These are phyloP conservation scores for Eucalyptus curtisii DNA, from an alignment of 345 rosid genomes.

Conservation along the genomic window DNA sequence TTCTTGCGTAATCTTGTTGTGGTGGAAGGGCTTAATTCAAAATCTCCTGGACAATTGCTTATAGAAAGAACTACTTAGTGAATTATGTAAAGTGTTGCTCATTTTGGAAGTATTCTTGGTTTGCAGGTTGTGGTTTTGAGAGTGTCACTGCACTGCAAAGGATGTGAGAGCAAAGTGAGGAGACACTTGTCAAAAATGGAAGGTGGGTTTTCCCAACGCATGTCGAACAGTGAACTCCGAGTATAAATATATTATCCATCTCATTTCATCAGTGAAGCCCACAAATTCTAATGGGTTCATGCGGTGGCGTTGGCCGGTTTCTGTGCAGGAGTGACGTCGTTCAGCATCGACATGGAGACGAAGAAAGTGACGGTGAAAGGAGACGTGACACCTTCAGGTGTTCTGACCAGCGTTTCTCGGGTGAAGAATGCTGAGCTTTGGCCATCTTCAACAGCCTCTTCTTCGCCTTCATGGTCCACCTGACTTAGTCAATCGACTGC, in stretches of 20 bases:
- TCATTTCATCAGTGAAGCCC: not conserved
- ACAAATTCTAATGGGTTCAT: not conserved
- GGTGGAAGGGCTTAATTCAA: not conserved
- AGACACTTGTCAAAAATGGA: slow-evolving; percentile 92
- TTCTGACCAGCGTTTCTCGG: slow-evolving; percentile 35
- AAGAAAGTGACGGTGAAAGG: slow-evolving; percentile 46
- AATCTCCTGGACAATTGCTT: not conserved
- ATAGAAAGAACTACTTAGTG: not conserved
- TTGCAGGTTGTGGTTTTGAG: slow-evolving; percentile 75
- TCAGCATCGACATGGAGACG: slow-evolving; percentile 33
- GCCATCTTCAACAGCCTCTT: slow-evolving; percentile 15
- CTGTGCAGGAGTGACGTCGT: slow-evolving; percentile 47
- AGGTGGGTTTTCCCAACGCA: slow-evolving; percentile 22
- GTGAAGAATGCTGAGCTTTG: slow-evolving; percentile 49
- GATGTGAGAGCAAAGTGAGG: slow-evolving; percentile 91
- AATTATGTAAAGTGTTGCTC: not conserved
- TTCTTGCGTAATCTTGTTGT: not conserved
- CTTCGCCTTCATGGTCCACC: slow-evolving; percentile 1
- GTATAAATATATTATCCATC: not conserved
- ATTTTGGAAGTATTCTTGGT: not conserved
- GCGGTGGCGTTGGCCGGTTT: not conserved
- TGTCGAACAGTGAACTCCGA: not conserved
- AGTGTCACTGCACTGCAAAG: slow-evolving; percentile 93
- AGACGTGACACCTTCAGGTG: slow-evolving; percentile 36
- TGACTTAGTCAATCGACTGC: not conserved